Conservation (phyloP, 352 stramenopile species). For the Pythium brachiatum region DNA sequence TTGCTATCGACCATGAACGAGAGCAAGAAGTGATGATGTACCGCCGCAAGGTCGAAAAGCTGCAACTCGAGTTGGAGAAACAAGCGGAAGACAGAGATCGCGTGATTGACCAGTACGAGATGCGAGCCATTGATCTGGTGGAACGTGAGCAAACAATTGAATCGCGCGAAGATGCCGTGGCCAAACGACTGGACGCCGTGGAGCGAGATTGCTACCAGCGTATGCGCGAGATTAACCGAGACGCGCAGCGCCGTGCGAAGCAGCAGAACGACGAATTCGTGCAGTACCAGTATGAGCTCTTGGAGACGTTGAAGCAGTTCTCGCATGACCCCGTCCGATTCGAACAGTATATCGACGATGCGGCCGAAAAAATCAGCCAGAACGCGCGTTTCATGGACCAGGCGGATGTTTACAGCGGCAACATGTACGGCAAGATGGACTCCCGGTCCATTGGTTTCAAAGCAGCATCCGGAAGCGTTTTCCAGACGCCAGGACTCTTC, state of each 20-base stretch:
- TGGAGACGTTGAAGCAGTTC: conserved; percentile 24
- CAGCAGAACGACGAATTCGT: conserved; percentile 18
- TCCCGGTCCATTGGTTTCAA: neutral
- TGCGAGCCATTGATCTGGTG: conserved; percentile 8
- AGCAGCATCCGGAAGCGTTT: neutral
- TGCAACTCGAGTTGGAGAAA: neutral
- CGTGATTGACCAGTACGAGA: conserved; percentile 6
- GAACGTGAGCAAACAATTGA: conserved; percentile 15
- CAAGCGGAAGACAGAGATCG: neutral
- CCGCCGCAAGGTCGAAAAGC: conserved; percentile 8
- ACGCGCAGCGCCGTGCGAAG: conserved; percentile 19
- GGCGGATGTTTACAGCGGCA: neutral
- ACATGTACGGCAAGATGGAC: neutral
- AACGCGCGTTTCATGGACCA: neutral
- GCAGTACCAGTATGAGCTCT: conserved; percentile 15
- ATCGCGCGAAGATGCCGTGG: conserved; percentile 10
- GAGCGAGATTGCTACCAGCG: conserved; percentile 16
- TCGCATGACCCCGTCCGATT: conserved; percentile 8
- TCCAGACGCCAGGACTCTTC: neutral
- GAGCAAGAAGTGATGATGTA: neutral
- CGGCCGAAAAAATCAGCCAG: neutral
- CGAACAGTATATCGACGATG: neutral
- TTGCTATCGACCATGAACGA: neutral
- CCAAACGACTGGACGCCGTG: conserved; percentile 8
- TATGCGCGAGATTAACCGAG: conserved; percentile 11